Percentiles rank a stretch among this genome's conserved stretches.
Evolutionary conservation across 805 yeast genomes (phyloP).

Genomic region (Starmerella powellii): DNA sequence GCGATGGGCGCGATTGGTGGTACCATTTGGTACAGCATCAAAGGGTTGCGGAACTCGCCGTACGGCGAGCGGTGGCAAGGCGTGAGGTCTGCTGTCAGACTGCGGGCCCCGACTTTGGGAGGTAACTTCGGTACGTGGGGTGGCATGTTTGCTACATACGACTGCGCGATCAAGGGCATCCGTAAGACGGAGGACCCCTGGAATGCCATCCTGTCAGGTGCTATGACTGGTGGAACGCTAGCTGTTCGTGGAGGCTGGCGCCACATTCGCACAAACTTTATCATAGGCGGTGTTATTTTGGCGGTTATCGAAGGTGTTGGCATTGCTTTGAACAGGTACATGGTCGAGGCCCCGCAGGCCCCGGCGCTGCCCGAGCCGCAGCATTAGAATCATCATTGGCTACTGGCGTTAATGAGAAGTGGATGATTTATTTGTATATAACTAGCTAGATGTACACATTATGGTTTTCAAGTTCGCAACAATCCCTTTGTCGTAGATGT

Average conservation of each 20-base stretch:
- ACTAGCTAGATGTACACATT: constrained; percentile 15
- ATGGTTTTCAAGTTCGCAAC: constrained; percentile 19
- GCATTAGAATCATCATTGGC: background rate
- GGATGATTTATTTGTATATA: constrained; percentile 3
- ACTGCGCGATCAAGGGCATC: constrained; percentile 87
- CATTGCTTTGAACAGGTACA: constrained; percentile 80
- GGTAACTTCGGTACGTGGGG: constrained; percentile 99
- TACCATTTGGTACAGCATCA: constrained; percentile 96
- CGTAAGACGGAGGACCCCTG: constrained; percentile 98
- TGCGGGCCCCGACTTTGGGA: constrained; percentile 96
- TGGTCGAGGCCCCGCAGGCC: constrained; percentile 55
- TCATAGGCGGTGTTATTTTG: constrained; percentile 90
- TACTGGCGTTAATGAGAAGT: no score
- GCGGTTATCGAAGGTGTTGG: constrained; percentile 99
- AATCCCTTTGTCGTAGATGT: constrained; percentile 32
- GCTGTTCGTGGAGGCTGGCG: constrained; percentile 99
- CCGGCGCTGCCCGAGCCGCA: constrained; percentile 28
- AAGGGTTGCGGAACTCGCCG: constrained; percentile 97
- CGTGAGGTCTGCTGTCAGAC: constrained; percentile 77
- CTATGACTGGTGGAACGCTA: constrained; percentile 93
- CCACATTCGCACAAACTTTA: constrained; percentile 91
- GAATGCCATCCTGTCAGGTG: constrained; percentile 96
- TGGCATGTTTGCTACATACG: constrained; percentile 90
- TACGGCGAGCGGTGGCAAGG: constrained; percentile 86
- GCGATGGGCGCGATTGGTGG: constrained; percentile 99